These are phyloP conservation scores for Calycina herbarum DNA, from an alignment of 2,329 filamentous ascomycete genomes.

Conservation along the genomic window DNA sequence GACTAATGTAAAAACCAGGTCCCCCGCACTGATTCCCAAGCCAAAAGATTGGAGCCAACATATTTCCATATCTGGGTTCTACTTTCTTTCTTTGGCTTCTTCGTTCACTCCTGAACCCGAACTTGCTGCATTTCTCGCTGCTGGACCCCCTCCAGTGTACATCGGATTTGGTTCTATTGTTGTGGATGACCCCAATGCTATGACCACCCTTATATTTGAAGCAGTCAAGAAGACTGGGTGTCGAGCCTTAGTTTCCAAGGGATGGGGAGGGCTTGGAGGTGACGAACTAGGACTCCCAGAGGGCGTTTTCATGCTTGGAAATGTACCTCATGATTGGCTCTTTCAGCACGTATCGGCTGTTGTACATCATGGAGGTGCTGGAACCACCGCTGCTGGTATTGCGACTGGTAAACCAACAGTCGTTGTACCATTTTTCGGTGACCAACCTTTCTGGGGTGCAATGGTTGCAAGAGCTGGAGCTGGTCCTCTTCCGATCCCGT, in stretches of 20 bases:
- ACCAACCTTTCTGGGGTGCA: slow-evolving; percentile 80
- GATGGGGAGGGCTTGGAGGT: slow-evolving; percentile 82
- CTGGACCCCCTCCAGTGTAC: slow-evolving; percentile 73
- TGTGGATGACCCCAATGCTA: slow-evolving; percentile 69
- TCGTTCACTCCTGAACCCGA: slow-evolving; percentile 66
- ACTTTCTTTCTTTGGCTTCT: slow-evolving; percentile 67
- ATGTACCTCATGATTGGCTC: slow-evolving; percentile 86
- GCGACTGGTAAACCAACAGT: slow-evolving; percentile 77
- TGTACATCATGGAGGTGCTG: slow-evolving; percentile 84
- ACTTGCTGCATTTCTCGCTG: slow-evolving; percentile 64
- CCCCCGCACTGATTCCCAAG: slow-evolving; percentile 75
- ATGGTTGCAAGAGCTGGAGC: slow-evolving; percentile 74
- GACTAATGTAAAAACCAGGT: slow-evolving; percentile 43
- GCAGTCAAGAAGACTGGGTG: slow-evolving; percentile 66
- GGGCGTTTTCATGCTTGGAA: slow-evolving; percentile 79
- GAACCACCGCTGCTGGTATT: slow-evolving; percentile 86
- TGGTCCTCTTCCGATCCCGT: slow-evolving; percentile 68
- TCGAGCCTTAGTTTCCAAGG: slow-evolving; percentile 81
- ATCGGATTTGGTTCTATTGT: slow-evolving; percentile 85
- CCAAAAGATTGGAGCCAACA: slow-evolving; percentile 73
- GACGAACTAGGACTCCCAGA: slow-evolving; percentile 70
- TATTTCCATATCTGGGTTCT: slow-evolving; percentile 75
- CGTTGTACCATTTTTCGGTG: slow-evolving; percentile 83
- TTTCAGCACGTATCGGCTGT: slow-evolving; percentile 80
- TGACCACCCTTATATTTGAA: slow-evolving; percentile 72